Percentiles rank a stretch among this genome's conserved stretches.
Evolutionary conservation across 139 green algal genomes (phyloP).

Genomic region (Coccomyxa sp.): DNA sequence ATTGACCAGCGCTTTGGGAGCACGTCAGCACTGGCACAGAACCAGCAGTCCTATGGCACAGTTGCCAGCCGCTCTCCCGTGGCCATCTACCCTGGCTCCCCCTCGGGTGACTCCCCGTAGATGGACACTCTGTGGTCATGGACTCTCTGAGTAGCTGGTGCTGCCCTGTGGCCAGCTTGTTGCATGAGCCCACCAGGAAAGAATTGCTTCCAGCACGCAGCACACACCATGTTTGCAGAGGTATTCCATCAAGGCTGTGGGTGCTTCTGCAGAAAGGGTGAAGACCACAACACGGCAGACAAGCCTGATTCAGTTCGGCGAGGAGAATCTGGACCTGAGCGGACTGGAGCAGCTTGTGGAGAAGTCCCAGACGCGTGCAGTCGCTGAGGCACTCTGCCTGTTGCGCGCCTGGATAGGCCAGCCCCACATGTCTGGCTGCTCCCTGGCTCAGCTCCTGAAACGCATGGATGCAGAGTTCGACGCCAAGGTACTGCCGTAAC

Average conservation of each 20-base stretch:
- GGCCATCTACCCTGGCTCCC: neutral
- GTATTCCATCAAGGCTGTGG: neutral
- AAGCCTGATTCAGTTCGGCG: conserved; percentile 24
- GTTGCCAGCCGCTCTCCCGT: neutral
- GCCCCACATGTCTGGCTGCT: neutral
- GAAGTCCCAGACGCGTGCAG: conserved; percentile 44
- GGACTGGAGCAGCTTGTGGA: conserved; percentile 61
- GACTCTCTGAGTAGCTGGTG: neutral
- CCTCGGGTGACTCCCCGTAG: neutral
- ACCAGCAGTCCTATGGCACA: neutral
- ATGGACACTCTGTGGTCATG: neutral
- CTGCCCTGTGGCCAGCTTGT: neutral
- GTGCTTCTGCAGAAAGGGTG: neutral
- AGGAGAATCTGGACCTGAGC: conserved; percentile 17
- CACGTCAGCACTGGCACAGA: neutral
- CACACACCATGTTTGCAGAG: neutral
- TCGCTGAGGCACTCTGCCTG: conserved; percentile 39
- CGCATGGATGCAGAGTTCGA: conserved; percentile 31
- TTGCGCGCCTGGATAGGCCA: conserved; percentile 7
- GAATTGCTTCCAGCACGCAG: neutral
- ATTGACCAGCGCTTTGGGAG: conserved; percentile 27
- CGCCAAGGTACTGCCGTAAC: neutral
- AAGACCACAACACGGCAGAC: conserved; percentile 16
- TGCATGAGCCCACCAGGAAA: neutral
- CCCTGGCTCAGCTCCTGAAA: conserved; percentile 29